Conservation (phyloP, 2,329 filamentous ascomycete genomes). For the Trichophyton rubrum region DNA sequence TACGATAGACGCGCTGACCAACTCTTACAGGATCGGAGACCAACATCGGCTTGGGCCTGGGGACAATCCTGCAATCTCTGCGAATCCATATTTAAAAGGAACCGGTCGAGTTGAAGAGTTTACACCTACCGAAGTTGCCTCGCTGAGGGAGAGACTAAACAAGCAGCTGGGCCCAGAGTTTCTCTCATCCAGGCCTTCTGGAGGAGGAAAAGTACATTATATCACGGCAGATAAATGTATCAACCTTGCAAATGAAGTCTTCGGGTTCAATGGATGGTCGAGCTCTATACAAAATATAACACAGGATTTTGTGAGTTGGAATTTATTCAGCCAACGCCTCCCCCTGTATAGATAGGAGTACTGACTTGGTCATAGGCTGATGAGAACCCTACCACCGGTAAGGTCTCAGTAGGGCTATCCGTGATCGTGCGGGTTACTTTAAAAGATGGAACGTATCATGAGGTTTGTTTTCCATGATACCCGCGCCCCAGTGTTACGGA, state of each 20-base stretch:
- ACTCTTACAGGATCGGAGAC: constrained; percentile 48
- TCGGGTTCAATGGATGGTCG: constrained; percentile 96
- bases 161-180: constrained; percentile 94
- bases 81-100: constrained; percentile 71
- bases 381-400: constrained; percentile 63
- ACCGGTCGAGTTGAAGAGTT: constrained; percentile 61
- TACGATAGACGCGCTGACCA: background rate
- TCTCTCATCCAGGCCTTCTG: constrained; percentile 73
- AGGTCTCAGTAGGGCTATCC: constrained; percentile 72
- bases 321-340: background rate
- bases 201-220: constrained; percentile 82
- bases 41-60: constrained; percentile 39
- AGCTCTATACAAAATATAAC: constrained; percentile 90
- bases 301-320: constrained; percentile 65
- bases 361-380: constrained; percentile 45
- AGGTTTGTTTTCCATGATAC: constrained; percentile 36
- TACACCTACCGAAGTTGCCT: constrained; percentile 82
- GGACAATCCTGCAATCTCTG: constrained; percentile 24
- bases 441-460: constrained; percentile 88
- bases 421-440: constrained; percentile 85
- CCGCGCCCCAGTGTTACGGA: constrained; percentile 1
- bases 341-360: background rate
- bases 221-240: constrained; percentile 95
- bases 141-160: constrained; percentile 71
- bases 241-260: constrained; percentile 84